A percentile compares a stretch with the other conserved stretches of the same genome.
Evolutionary conservation across 371 early-diverging fungal genomes (phyloP).

Genomic region (Mucor racemosus): DNA sequence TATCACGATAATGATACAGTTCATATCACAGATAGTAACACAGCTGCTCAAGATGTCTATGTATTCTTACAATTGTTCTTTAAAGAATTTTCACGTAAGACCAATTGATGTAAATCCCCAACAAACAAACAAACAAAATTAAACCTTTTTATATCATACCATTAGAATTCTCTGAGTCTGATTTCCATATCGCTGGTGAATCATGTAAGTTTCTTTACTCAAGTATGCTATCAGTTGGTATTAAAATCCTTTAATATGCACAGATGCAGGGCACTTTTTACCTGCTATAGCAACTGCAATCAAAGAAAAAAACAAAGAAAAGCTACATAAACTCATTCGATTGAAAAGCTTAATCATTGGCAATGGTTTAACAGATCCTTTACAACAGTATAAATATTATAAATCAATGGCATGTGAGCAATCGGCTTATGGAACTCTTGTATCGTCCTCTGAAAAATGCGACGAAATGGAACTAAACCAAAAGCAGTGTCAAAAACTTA

Average conservation of each 20-base stretch:
- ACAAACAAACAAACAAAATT: not conserved
- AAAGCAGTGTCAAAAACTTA: slow-evolving; percentile 74
- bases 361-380: slow-evolving; percentile 91
- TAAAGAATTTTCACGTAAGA: slow-evolving; percentile 59
- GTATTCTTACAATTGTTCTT: slow-evolving; percentile 76
- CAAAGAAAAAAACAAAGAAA: slow-evolving; percentile 60
- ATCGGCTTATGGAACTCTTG: slow-evolving; percentile 78
- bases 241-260: not conserved
- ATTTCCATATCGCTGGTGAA: slow-evolving; percentile 71
- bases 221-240: not conserved
- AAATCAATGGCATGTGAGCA: slow-evolving; percentile 82
- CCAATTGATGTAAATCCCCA: not conserved
- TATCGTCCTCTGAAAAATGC: slow-evolving; percentile 64
- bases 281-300: slow-evolving; percentile 76
- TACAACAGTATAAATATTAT: slow-evolving; percentile 87
- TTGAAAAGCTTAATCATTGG: slow-evolving; percentile 83
- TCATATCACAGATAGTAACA: slow-evolving; percentile 28
- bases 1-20: slow-evolving; percentile 27
- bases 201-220: slow-evolving; percentile 45
- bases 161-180: slow-evolving; percentile 34
- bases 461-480: slow-evolving; percentile 70
- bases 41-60: slow-evolving; percentile 66
- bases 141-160: not conserved
- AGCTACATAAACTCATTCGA: slow-evolving; percentile 45
- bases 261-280: slow-evolving; percentile 75